Conservation (phyloP, 75 land plant species). For the Picea sitchensis region DNA sequence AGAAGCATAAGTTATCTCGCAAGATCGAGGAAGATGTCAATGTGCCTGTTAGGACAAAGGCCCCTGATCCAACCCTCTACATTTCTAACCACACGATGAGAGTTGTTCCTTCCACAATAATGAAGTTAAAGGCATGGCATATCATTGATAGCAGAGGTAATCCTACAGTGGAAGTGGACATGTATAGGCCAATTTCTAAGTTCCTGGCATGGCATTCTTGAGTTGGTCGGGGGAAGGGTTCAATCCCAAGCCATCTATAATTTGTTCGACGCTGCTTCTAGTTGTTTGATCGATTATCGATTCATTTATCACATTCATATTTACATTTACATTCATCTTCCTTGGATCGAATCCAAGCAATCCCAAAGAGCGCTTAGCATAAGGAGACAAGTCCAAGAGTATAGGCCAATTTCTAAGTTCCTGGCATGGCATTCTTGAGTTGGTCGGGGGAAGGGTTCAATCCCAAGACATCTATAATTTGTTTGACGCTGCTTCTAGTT, state of each 20-base stretch:
- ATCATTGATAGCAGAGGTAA: constrained; percentile 93
- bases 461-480: no score
- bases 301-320: no score
- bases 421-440: no score
- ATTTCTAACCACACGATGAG: constrained; percentile 94
- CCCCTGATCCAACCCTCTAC: constrained; percentile 93
- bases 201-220: no score
- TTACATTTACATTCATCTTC: no score
- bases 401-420: constrained; percentile 7
- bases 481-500: no score
- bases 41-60: constrained; percentile 95
- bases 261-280: no score
- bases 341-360: no score
- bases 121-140: constrained; percentile 83
- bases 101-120: constrained; percentile 69
- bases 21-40: constrained; percentile 99
- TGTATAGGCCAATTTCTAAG: constrained; percentile 21
- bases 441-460: no score
- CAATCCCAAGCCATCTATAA: no score
- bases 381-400: constrained; percentile 59
- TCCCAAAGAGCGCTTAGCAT: background rate
- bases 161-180: constrained; percentile 97
- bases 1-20: constrained; percentile 94
- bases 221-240: no score
- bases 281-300: no score